Evolutionary conservation across 495 filamentous ascomycete genomes (phyloP), one percentile per base, ranked within the genome.

Genomic region (Daldinia childiae): DNA sequence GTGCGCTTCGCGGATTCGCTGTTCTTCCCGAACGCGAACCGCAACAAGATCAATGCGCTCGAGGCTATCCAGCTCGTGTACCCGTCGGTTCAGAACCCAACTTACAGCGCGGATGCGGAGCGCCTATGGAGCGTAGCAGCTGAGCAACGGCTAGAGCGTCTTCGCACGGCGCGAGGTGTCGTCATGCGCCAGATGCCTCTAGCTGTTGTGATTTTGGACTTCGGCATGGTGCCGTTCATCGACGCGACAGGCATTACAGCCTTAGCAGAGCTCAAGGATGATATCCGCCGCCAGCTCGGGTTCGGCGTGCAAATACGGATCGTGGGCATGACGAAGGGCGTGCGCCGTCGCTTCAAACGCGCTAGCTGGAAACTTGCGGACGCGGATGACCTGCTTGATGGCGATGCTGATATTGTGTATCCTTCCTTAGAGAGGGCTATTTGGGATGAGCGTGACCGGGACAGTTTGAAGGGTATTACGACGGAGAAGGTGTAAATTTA

Each of bases 11-110:
- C 71, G 27, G 82, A 84, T 38, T 78, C 79, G 8, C 52, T 84
- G 39, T 84, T 84, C 76, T 86, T 83, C 68, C 80, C 80, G 32
- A 87, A 86, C 69, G 82, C 83, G 15, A 81, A 82, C 66, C 77
- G 79, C n/a, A 71, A 75, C 50, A 85, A 82, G 63, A 70, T 73
- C 0, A 21, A 70, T 4, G 72, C 82, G 15, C 66, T 85, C 14
- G 84, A 86, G 36, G 76, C 77, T 6, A 75, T 86, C 19, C 81
- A 86, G 76, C 75, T 75, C 26, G 72, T 41, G 54, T 78, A 67
- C 48, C 73, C 64, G 62, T 79, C 79, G 12, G 63, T 68, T 55
- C 77, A 77, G 58, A 78, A 71, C 50, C 79, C 79, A 19, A 65
- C 63, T n/a, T 78, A 77, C 66, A 52, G 74, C 36, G 72, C 69